These are phyloP conservation scores for Boletus albobrunnescens DNA, from an alignment of 1,284 basidiomycete genomes.

Conservation along the genomic window DNA sequence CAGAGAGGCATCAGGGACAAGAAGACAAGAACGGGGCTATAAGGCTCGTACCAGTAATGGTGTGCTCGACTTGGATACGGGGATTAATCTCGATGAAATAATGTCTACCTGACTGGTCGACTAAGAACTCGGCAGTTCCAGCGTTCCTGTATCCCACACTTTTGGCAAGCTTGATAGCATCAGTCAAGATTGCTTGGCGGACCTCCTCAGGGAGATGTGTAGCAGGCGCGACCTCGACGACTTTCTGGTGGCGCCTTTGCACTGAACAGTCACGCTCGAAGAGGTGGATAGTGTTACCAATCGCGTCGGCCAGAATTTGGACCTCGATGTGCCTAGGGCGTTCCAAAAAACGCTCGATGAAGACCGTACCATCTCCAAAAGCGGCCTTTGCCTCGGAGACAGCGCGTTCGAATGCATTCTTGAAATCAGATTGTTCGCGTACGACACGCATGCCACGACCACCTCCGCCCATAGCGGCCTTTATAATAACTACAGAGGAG, in stretches of 20 bases:
- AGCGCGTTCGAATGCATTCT: slow-evolving; percentile 88
- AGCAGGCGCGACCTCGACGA: slow-evolving; percentile 98
- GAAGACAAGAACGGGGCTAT: slow-evolving; percentile 2
- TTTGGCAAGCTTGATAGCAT: slow-evolving; percentile 93
- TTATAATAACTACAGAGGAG: slow-evolving; percentile 75
- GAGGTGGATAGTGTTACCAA: slow-evolving; percentile 93
- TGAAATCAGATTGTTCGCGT: slow-evolving; percentile 86
- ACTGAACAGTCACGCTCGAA: slow-evolving; percentile 99
- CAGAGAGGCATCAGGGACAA: slow-evolving; percentile 2
- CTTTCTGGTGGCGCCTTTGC: slow-evolving; percentile 96
- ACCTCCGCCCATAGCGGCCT: slow-evolving; percentile 98
- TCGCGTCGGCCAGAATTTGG: slow-evolving; percentile 86
- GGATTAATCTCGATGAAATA: slow-evolving; percentile 99
- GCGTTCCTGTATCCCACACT: slow-evolving; percentile 95
- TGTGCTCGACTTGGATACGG: slow-evolving; percentile 98
- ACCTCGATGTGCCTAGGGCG: slow-evolving; percentile 97
- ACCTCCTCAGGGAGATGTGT: slow-evolving; percentile 90
- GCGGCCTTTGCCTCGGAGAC: slow-evolving; percentile 94
- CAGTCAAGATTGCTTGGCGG: slow-evolving; percentile 80
- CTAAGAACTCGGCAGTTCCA: slow-evolving; percentile 95
- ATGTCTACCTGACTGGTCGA: slow-evolving; percentile 92
- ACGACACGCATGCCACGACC: slow-evolving; percentile 99
- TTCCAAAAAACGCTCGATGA: slow-evolving; percentile 97
- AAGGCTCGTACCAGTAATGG: slow-evolving; percentile 76
- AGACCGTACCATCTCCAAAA: slow-evolving; percentile 97